Evolutionary conservation across 2,329 filamentous ascomycete species (phyloP), one percentile per base, ranked within the genome.

Genomic region (Xylaria sp.): DNA sequence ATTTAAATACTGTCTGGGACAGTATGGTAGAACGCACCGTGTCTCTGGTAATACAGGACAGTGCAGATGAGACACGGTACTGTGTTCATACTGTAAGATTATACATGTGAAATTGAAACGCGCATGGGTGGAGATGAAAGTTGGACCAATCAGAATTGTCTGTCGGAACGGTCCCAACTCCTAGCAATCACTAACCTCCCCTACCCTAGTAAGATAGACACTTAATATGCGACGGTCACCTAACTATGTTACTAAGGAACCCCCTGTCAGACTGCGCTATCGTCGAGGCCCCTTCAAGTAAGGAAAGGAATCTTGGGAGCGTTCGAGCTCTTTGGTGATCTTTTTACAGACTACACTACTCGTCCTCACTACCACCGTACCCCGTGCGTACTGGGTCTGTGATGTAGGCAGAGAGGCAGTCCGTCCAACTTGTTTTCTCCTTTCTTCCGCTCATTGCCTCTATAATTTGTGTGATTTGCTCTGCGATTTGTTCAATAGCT

Each of bases 401-500:
- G 23, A 64, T 43, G 36, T 54, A 66, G 59, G 36, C 18, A 51
- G 49, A 51, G 56, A 61, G 56, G 49, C 48, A 61, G 61, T 62
- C 49, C 61, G 66, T 61, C 66, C 66, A 68, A 64, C 56, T 68
- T 61, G 66, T 52, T 25, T 52, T 10, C 23, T 48, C 51, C 43
- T 51, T 65, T 46, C 36, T 61, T 68, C 41, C 23, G 58, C 51
- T 60, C n/a, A 20, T 15, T 49, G 39, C n/a, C 49, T 23, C n/a
- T 46, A 18, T 63, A 23, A 20, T 41, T 36, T 33, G 54, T 33
- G 6, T 33, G 6, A 49, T 48, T 41, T 41, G 23, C 18, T 63
- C 20, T 13, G 15, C 23, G 10, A 25, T n/a, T 52, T 36, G 46
- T 52, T 43, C 43, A 58, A 46, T 18, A 31, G 13, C 56, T 52